Evolutionary conservation across 306 rosid species (phyloP).

Genomic region (Prunus armeniaca): DNA sequence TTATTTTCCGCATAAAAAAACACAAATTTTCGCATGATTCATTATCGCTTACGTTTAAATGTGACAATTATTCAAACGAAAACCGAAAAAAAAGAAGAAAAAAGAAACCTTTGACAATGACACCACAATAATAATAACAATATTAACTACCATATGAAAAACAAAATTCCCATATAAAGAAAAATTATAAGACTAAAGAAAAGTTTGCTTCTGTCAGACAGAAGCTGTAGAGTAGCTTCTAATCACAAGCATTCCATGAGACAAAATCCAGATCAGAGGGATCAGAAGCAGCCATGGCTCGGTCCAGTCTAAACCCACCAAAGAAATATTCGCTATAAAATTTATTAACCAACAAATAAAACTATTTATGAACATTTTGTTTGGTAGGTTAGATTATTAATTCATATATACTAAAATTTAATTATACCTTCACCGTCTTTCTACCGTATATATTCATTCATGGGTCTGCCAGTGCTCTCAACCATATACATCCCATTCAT

Average conservation of each 20-base stretch:
- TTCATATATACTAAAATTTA: not conserved
- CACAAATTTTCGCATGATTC: no score
- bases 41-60: no score
- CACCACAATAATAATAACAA: no score
- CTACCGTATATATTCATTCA: not conserved
- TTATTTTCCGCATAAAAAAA: no score
- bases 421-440: not conserved
- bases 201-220: not conserved
- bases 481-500: not conserved
- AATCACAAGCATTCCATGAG: not conserved
- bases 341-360: not conserved
- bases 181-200: not conserved
- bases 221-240: not conserved
- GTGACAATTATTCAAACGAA: no score
- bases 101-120: no score
- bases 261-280: not conserved
- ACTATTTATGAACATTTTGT: slow-evolving; percentile 6
- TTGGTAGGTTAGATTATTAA: slow-evolving; percentile 9
- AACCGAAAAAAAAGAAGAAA: fast-evolving
- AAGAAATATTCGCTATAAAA: not conserved
- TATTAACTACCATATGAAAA: no score
- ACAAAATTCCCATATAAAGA: no score
- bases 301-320: not conserved
- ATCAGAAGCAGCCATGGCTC: not conserved
- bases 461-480: not conserved